Evolutionary conservation across 768 basidiomycete genomes (phyloP).

Genomic region (Hypholoma fasciculare): DNA sequence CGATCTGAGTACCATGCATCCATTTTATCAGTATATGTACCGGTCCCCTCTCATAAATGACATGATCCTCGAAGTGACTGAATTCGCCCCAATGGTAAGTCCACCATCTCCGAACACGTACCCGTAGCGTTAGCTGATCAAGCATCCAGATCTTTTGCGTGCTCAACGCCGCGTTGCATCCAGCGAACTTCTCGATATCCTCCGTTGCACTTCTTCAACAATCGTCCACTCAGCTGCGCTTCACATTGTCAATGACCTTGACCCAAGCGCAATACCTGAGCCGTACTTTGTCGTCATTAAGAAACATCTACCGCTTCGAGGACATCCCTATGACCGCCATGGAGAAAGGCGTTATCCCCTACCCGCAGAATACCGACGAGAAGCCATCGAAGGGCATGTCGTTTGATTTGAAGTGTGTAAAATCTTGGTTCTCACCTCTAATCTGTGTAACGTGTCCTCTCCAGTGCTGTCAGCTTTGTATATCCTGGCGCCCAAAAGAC

Average conservation of each 20-base stretch:
- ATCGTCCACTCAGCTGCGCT: constrained; percentile 29
- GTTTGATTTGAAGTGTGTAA: constrained; percentile 22
- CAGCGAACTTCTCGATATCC: constrained; percentile 35
- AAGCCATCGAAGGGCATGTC: constrained; percentile 19
- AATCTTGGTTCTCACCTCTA: neutral
- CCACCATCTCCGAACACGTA: too few species aligned
- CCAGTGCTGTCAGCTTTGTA: constrained; percentile 50
- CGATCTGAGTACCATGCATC: constrained; percentile 20
- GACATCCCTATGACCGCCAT: neutral
- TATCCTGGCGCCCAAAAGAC: constrained; percentile 47
- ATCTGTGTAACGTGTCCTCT: neutral
- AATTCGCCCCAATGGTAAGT: constrained; percentile 32
- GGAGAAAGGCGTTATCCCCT: constrained; percentile 23
- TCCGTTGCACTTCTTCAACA: constrained; percentile 41
- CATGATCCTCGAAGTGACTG: constrained; percentile 18
- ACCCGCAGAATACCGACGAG: constrained; percentile 18
- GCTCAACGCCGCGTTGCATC: constrained; percentile 28
- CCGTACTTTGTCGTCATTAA: constrained; percentile 26
- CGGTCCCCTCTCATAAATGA: constrained; percentile 10
- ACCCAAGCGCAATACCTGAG: constrained; percentile 17
- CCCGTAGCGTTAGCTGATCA: neutral
- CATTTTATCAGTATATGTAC: constrained; percentile 14
- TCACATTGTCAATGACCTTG: constrained; percentile 22
- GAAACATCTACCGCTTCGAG: constrained; percentile 29
- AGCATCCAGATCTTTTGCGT: constrained; percentile 36